Evolutionary conservation across 176 grass and related monocot genomes (phyloP), one percentile per base, ranked within the genome.

Genomic region (Phyllostachys edulis): DNA sequence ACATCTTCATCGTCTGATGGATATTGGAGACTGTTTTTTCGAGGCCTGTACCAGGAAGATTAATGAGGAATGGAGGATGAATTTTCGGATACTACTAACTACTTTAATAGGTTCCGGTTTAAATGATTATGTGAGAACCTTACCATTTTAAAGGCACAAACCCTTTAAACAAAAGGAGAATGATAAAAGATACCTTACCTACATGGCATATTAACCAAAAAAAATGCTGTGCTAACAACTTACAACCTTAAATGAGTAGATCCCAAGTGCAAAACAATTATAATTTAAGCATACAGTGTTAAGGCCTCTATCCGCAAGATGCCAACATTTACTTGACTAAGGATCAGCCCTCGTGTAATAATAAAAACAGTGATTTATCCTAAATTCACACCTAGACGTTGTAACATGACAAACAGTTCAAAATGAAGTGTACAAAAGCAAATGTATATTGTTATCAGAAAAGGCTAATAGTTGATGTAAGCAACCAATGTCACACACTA

Each of bases 1-100:
- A 96, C 60, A 90, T 99, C 96, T 90, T 99, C 96, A 40, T 99
- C 96, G 63, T 99, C 96, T 39, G 91, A 99, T 72, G 93, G 91
- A 87, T 99, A 99, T 21, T 88, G 86, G 85, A 96, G 93, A 71
- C 93, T 99, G 75, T 89, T 96, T 87, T 94, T 99, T 36, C 96
- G 90, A 84, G 96, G 96, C 78, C 96, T 99, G 76, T 81, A 41
- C 16, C 6, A 81, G 37, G 39, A 80, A 84, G 50, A 63, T 63
- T 45, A 80, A 80, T 38, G 2, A 80, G n/a, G 52, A 68, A 69
- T 47, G 80, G 75, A 88, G 46, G 40, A 62, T 42, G 6, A 70
- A 50, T 77, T 85, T 42, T 71, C 73, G 67, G 26, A 77, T 21
- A 61, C 54, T 56, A n/a, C 12, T 68, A 72, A 78, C 46, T 27